Conservation (phyloP, 1,284 basidiomycete species). For the Coniferiporia weirii region DNA sequence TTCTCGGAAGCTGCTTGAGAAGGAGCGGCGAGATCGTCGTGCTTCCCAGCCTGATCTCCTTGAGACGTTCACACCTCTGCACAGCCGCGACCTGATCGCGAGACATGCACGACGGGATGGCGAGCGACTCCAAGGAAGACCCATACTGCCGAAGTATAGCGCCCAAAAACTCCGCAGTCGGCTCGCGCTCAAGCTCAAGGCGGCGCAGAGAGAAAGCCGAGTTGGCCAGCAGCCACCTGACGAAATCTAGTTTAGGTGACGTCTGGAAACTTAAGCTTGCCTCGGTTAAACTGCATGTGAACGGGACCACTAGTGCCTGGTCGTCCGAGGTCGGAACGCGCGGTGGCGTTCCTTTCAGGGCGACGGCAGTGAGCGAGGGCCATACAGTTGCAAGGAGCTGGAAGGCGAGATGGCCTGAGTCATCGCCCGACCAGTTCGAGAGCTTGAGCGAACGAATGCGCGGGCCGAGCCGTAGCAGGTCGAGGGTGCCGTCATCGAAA, state of each 20-base stretch:
- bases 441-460: constrained; percentile 52
- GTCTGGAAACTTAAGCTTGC: constrained; percentile 59
- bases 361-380: constrained; percentile 49
- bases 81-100: constrained; percentile 43
- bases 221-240: constrained; percentile 61
- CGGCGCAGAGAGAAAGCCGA: constrained; percentile 43
- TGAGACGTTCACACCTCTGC: constrained; percentile 43
- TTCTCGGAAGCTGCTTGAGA: constrained; percentile 44
- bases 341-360: constrained; percentile 55
- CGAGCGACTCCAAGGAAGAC: constrained; percentile 44
- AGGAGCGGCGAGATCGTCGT: constrained; percentile 39
- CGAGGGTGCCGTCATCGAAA: constrained; percentile 49
- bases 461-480: constrained; percentile 48
- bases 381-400: constrained; percentile 55
- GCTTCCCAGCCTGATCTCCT: constrained; percentile 48
- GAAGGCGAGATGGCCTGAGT: constrained; percentile 37
- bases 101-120: constrained; percentile 48
- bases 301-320: constrained; percentile 34
- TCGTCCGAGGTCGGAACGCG: constrained; percentile 32
- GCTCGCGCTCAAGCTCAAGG: constrained; percentile 55
- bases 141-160: constrained; percentile 45
- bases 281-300: constrained; percentile 41
- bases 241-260: constrained; percentile 51
- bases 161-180: constrained; percentile 46
- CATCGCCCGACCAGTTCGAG: constrained; percentile 65